Base-by-base conservation (phyloP, 2,329 filamentous ascomycete genomes). In the Lizonia empirigonia region DNA sequence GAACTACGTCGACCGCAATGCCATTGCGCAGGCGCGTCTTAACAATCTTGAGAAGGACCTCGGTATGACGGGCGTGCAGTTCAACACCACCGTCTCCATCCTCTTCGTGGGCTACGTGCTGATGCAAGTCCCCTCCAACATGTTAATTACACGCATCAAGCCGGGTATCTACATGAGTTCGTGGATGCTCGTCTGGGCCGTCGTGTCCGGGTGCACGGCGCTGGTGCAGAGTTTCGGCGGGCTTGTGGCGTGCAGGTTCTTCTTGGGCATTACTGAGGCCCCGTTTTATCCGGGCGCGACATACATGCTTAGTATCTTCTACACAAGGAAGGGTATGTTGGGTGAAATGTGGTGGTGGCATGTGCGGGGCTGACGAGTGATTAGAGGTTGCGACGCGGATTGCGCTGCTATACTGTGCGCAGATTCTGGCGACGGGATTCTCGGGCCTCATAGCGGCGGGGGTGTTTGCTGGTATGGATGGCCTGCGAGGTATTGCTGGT, bases 261-360 rank as follows among this genome's bases (percentile, higher is more conserved):
- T 69, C 33, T 22, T 72, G 20, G 69, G 69, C 1, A 61, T 71
- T 10, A 65, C 62, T 1, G 69, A 53, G 29, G 50, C 50, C 2
- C 50, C 50, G 7, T 86, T 86, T 63, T 77, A 86, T 33, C 84
- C 85, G 0, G 85, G 85, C 27, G 82, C 82, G 0, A 76, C 86
- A 4, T 78, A 86, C 35, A 82, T 86, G 50, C 75, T 87, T 26
- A 84, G 82, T 0, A 84, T 85, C 51, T 88, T 84, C 78, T 88
- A 88, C 65, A 87, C 84, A 1, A 77, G 84, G 32, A 79, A 80
- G 44, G 58, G 58, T 57, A 30, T 19, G 44, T 47, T 30, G 26
- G 10, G 1, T 16, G n/a, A n/a, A n/a, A n/a, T n/a, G n/a, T 24
- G n/a, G 7, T 18, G 10, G 19, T n/a, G n/a, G n/a, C 2, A n/a